Percentiles rank a stretch among this genome's conserved stretches.
These are phyloP conservation scores for Fraxinus anomala DNA, from an alignment of 257 asterid genomes.

Conservation along the genomic window DNA sequence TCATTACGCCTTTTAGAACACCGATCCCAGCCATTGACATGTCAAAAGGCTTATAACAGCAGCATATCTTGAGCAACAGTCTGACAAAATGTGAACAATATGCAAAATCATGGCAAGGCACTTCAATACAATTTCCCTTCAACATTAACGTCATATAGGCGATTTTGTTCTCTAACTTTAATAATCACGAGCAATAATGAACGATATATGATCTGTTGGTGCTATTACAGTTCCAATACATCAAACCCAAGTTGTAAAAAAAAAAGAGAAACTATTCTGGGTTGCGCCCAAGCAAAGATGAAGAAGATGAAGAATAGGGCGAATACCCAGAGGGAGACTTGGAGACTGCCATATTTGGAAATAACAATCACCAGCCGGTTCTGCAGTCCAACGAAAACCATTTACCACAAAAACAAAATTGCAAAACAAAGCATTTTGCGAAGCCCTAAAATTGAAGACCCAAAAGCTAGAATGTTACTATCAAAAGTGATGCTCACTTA, in stretches of 20 bases:
- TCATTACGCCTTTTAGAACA: too few relatives aligned
- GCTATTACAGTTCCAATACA: slow-evolving; percentile 22
- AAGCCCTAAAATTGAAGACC: slow-evolving; percentile 23
- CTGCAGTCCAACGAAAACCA: neutral
- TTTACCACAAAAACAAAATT: slow-evolving; percentile 12
- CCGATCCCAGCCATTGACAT: too few relatives aligned
- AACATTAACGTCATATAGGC: neutral
- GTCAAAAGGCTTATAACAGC: neutral
- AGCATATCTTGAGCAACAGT: neutral
- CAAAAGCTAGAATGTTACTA: slow-evolving; percentile 28
- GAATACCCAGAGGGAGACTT: neutral
- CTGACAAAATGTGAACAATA: neutral
- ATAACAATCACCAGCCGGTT: neutral
- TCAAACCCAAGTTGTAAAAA: slow-evolving; percentile 20
- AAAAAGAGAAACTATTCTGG: neutral
- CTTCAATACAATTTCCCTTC: neutral
- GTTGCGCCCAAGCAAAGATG: slow-evolving; percentile 18
- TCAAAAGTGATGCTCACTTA: slow-evolving; percentile 5
- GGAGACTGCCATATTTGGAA: slow-evolving; percentile 5
- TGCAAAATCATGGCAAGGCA: neutral
- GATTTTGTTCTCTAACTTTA: neutral
- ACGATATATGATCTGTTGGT: neutral
- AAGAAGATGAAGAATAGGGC: neutral
- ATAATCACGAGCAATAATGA: neutral
- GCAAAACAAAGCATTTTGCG: slow-evolving; percentile 18